These are phyloP conservation scores for Marsdenia floribunda DNA, from an alignment of 257 asterid genomes.

Conservation along the genomic window DNA sequence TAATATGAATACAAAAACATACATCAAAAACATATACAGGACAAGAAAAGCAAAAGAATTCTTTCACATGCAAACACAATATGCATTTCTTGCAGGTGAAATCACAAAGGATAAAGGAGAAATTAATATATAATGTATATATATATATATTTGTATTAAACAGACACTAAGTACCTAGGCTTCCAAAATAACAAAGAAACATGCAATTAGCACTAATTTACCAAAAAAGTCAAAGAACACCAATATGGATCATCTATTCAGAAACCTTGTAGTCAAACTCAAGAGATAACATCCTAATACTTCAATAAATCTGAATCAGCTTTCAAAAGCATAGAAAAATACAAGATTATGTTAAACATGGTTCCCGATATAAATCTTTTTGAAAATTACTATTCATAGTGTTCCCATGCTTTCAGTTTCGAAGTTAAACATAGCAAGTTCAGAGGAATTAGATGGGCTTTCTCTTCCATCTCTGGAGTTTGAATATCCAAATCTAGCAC, in stretches of 20 bases:
- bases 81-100: background rate
- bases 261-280: background rate
- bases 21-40: background rate
- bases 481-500: background rate
- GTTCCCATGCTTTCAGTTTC: background rate
- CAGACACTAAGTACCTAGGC: background rate
- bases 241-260: background rate
- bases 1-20: background rate
- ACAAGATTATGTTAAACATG: background rate
- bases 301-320: background rate
- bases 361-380: background rate
- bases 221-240: background rate
- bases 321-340: background rate
- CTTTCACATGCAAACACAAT: background rate
- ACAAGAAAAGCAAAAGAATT: background rate
- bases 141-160: background rate
- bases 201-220: background rate
- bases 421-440: background rate
- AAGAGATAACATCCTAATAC: background rate
- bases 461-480: background rate
- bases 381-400: background rate
- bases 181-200: background rate
- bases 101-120: background rate
- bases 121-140: background rate
- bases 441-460: background rate